These are phyloP conservation scores for Letharia lupina DNA, from an alignment of 495 filamentous ascomycete species.

Conservation along the genomic window DNA sequence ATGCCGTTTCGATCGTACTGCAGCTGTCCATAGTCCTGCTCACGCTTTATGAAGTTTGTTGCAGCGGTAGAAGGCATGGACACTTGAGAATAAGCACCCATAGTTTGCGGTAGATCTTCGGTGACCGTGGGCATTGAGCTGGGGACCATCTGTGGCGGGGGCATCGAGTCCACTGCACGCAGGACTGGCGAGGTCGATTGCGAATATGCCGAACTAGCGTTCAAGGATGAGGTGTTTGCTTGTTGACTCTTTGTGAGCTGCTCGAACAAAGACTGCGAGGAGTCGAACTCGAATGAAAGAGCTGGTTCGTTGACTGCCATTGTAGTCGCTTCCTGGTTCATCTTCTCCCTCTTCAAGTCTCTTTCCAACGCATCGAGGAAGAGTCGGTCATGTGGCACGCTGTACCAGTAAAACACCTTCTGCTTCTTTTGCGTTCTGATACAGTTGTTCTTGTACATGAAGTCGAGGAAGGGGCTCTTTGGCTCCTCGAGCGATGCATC, in stretches of 20 bases:
- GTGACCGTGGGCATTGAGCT: slow-evolving; percentile 69
- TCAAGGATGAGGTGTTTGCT: slow-evolving; percentile 93
- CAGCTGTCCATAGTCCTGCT: slow-evolving; percentile 63
- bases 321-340: slow-evolving; percentile 95
- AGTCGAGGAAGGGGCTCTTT: slow-evolving; percentile 96
- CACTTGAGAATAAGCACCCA: slow-evolving; percentile 65
- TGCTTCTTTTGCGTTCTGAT: slow-evolving; percentile 99
- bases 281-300: slow-evolving; percentile 97
- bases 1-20: slow-evolving; percentile 91
- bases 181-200: slow-evolving; percentile 79
- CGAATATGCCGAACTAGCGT: slow-evolving; percentile 71
- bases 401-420: slow-evolving; percentile 99
- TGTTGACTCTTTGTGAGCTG: slow-evolving; percentile 99
- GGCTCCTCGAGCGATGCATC: slow-evolving; percentile 99
- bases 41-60: slow-evolving; percentile 69
- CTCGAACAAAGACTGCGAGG: slow-evolving; percentile 96
- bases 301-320: slow-evolving; percentile 93
- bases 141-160: slow-evolving; percentile 65
- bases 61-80: slow-evolving; percentile 51
- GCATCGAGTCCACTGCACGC: slow-evolving; percentile 82
- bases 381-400: slow-evolving; percentile 92
- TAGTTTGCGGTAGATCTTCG: slow-evolving; percentile 63
- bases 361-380: slow-evolving; percentile 96
- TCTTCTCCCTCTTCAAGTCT: slow-evolving; percentile 97
- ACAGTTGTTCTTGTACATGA: slow-evolving; percentile 99